Evolutionary conservation across 2,329 filamentous ascomycete species (phyloP).

Genomic region (Hypoxylon sp.): DNA sequence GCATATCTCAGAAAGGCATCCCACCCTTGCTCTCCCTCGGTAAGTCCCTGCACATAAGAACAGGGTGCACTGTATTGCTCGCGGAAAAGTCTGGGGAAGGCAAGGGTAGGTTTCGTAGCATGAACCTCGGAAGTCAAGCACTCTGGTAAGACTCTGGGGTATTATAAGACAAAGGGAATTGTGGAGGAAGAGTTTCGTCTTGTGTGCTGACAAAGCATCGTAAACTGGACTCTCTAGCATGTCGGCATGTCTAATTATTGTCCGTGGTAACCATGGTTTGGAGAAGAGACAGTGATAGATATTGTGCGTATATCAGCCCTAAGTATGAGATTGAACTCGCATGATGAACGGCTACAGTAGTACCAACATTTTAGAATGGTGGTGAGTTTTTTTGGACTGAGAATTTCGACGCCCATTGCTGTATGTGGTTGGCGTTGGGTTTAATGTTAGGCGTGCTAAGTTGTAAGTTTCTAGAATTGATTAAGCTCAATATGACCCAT

Average conservation of each 20-base stretch:
- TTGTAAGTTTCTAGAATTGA: conserved; percentile 25
- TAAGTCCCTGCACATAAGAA: conserved; percentile 37
- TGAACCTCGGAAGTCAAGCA: conserved; percentile 19
- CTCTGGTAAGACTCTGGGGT: conserved; percentile 7
- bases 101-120: conserved; percentile 46
- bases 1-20: conserved; percentile 48
- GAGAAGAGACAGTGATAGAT: background rate
- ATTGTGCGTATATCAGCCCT: conserved; percentile 4
- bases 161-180: conserved; percentile 3
- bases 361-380: conserved; percentile 16
- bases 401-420: conserved; percentile 16
- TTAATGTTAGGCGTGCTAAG: conserved; percentile 14
- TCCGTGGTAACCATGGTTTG: background rate
- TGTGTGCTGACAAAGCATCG: background rate
- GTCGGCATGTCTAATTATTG: no score
- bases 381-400: conserved; percentile 11
- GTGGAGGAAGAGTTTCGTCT: background rate
- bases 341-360: conserved; percentile 3
- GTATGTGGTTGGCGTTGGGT: conserved; percentile 11
- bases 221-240: background rate
- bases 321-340: conserved; percentile 20
- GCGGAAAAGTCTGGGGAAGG: conserved; percentile 52
- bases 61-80: conserved; percentile 45
- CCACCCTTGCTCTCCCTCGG: conserved; percentile 34
- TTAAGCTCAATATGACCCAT: conserved; percentile 19